These are phyloP conservation scores for Capsicum baccatum DNA, from an alignment of 257 asterid genomes.

Conservation along the genomic window DNA sequence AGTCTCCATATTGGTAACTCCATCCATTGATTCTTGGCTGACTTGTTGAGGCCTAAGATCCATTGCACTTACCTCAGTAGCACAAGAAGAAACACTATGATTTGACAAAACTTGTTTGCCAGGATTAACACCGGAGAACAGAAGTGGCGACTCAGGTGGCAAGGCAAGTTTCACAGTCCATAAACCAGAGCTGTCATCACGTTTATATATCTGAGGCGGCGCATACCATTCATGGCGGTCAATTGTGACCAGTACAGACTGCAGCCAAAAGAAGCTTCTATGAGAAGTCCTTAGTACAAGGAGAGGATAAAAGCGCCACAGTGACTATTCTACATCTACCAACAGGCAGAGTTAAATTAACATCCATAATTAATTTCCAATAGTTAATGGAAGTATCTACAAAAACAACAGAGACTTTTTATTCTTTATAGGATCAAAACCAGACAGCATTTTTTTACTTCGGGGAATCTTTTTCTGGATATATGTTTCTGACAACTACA, in stretches of 20 bases:
- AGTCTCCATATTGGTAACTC: slow-evolving; percentile 80
- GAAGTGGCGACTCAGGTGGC: slow-evolving; percentile 62
- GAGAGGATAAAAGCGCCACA: slow-evolving; percentile 3
- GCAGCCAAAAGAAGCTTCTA: slow-evolving; percentile 42
- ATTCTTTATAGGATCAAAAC: neutral
- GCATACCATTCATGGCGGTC: slow-evolving; percentile 99
- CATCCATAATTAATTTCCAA: neutral
- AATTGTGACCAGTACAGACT: slow-evolving; percentile 97
- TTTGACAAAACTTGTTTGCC: slow-evolving; percentile 50
- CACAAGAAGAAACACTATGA: slow-evolving; percentile 51
- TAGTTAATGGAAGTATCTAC: neutral
- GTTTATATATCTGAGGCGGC: slow-evolving; percentile 84
- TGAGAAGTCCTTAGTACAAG: neutral
- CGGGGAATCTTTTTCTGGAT: neutral
- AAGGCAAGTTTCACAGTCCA: slow-evolving; percentile 81
- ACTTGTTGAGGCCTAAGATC: slow-evolving; percentile 64
- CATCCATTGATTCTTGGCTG: slow-evolving; percentile 65
- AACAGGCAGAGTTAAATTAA: neutral
- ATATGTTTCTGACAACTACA: slow-evolving; percentile 15
- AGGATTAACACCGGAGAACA: slow-evolving; percentile 45
- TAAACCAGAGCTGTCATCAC: slow-evolving; percentile 85
- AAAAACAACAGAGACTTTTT: neutral
- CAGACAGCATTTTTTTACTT: too few species aligned
- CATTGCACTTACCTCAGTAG: slow-evolving; percentile 57
- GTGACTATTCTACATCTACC: slow-evolving; percentile 8